phyloP scores from a whole-genome alignment of 345 rosid species.

The Triadica sebifera region DNA sequence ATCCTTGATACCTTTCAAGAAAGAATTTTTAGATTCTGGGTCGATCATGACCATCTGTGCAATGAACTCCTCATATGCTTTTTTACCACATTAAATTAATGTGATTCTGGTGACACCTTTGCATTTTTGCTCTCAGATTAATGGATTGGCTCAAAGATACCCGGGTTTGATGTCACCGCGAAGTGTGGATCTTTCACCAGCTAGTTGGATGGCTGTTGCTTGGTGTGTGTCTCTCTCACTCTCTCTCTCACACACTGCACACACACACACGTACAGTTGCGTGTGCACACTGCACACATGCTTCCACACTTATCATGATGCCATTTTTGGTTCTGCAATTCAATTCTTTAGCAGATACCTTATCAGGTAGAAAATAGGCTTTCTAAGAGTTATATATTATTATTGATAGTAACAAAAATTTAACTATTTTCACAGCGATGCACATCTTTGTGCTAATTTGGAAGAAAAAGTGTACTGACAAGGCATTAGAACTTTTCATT shows the following conservation, averaged over 20 bases:
- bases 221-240: conserved; percentile 48
- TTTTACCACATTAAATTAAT: conserved; percentile 1
- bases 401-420: neutral
- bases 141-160: conserved; percentile 60
- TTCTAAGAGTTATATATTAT: neutral
- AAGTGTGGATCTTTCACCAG: conserved; percentile 99
- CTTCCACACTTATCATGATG: neutral
- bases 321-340: neutral
- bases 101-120: conserved; percentile 13
- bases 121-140: conserved; percentile 52
- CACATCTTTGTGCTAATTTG: neutral
- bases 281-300: neutral
- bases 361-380: neutral
- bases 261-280: too few species aligned
- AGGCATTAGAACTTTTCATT: neutral
- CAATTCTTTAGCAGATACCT: neutral
- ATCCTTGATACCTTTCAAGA: conserved; percentile 12
- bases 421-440: neutral
- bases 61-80: conserved; percentile 12
- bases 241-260: conserved; percentile 3
- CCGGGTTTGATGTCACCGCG: conserved; percentile 86
- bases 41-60: conserved; percentile 9
- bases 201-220: conserved; percentile 99
- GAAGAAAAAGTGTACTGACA: neutral
- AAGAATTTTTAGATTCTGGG: neutral